A percentile compares a stretch with the other conserved stretches of the same genome.
phyloP scores from a whole-genome alignment of 495 filamentous ascomycete genomes.

The Sporormia fimetaria region DNA sequence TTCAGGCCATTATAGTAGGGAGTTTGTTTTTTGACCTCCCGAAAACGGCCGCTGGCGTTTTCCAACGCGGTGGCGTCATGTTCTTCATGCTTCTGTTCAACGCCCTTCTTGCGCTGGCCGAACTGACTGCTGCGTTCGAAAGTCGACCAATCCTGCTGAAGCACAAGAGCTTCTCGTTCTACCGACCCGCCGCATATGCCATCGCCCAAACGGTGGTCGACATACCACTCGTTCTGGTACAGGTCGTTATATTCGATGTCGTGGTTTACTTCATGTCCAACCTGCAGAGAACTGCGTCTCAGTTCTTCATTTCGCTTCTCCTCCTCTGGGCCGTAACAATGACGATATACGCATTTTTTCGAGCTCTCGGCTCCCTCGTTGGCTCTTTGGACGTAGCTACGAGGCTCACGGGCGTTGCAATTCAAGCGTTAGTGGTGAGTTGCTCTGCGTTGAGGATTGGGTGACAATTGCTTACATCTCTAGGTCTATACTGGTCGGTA shows the following conservation, averaged over 20 bases:
- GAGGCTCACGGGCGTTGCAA: slow-evolving; percentile 50
- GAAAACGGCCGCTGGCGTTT: slow-evolving; percentile 43
- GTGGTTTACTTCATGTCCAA: slow-evolving; percentile 71
- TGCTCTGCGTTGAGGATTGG: too few relatives aligned
- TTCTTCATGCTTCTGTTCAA: slow-evolving; percentile 79
- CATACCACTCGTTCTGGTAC: slow-evolving; percentile 56
- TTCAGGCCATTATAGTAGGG: slow-evolving; percentile 66
- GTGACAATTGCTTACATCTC: too few relatives aligned
- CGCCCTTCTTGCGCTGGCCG: slow-evolving; percentile 62
- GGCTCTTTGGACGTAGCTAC: slow-evolving; percentile 55
- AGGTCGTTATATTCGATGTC: slow-evolving; percentile 60
- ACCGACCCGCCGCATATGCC: slow-evolving; percentile 67
- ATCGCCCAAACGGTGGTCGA: slow-evolving; percentile 70
- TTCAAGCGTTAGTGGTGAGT: slow-evolving; percentile 54
- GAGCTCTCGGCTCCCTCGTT: slow-evolving; percentile 55
- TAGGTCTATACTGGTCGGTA: too few relatives aligned
- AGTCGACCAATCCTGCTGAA: slow-evolving; percentile 67
- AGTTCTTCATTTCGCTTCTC: slow-evolving; percentile 72
- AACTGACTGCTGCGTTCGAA: slow-evolving; percentile 59
- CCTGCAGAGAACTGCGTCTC: slow-evolving; percentile 55
- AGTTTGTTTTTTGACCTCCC: slow-evolving; percentile 65
- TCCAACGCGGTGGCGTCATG: slow-evolving; percentile 47
- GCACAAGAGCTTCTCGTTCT: slow-evolving; percentile 77
- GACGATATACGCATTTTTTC: slow-evolving; percentile 70
- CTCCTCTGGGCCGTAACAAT: slow-evolving; percentile 52